Evolutionary conservation across 2,329 filamentous ascomycete genomes (phyloP), one percentile per base, ranked within the genome.

Genomic region (Pseudocercospora vitis): DNA sequence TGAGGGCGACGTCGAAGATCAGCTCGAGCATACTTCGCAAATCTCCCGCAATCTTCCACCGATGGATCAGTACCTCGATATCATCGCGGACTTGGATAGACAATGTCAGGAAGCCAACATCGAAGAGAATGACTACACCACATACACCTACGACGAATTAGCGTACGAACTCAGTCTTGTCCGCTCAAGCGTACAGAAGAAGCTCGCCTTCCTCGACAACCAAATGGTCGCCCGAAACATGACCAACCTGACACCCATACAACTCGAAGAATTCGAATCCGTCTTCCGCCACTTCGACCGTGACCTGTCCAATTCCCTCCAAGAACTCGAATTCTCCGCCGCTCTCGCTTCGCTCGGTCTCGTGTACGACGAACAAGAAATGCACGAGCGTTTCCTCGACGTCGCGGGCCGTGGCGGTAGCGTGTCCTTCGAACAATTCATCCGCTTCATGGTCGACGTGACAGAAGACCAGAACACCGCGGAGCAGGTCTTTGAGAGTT

Each of bases 81-180:
- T 90, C 59, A 96, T 99, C 68, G 88, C 85, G 11, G 84, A 83
- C 8, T 81, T 97, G 44, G 91, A 96, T 67, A 83, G 84, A 59
- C 90, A 96, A 73, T 99, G 94, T 70, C 82, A 86, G 56, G 92
- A 97, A 76, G 94, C 94, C 58, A 97, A 99, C 70, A 96, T 99
- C 60, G 94, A 99, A 73, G 94, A 99, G 68, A 99, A 99, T 72
- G 94, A 99, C 76, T 97, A 94, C 72, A 99, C 94, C n/a, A 97
- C 92, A 7, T 97, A 97, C 74, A 96, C 92, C 7, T 94, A 97
- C 71, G 94, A 99, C 69, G 94, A 99, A 73, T 81, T 99, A 35
- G 85, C 85, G 56, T 99, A 99, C 74, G 94, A 99, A 74, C 81
- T 97, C 54, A 86, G 89, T 12, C 81, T 99, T 24, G 94, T 97